Evolutionary conservation across 805 yeast genomes (phyloP).

Genomic region (Saccharomycopsis sp.): DNA sequence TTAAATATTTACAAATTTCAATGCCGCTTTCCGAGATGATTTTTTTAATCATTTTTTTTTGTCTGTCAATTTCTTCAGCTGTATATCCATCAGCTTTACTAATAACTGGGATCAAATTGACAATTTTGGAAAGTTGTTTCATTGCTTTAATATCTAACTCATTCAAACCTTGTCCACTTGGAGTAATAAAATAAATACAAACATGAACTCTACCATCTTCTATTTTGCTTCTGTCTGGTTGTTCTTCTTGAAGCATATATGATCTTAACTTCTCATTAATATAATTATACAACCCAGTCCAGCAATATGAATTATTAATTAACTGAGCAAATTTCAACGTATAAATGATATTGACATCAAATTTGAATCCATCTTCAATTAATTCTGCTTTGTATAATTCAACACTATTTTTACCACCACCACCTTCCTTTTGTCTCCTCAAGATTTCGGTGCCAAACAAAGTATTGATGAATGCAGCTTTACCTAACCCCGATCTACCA

Average conservation of each 20-base stretch:
- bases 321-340: slow-evolving; percentile 74
- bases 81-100: slow-evolving; percentile 76
- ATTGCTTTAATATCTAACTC: slow-evolving; percentile 68
- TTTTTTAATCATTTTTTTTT: slow-evolving; percentile 47
- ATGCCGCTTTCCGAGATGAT: slow-evolving; percentile 51
- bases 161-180: slow-evolving; percentile 53
- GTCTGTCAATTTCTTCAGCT: slow-evolving; percentile 42
- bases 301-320: slow-evolving; percentile 56
- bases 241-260: slow-evolving; percentile 69
- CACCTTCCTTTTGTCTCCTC: slow-evolving; percentile 25
- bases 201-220: slow-evolving; percentile 72
- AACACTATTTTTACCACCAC: not conserved
- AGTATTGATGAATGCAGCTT: slow-evolving; percentile 85
- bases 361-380: slow-evolving; percentile 50
- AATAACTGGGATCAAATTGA: slow-evolving; percentile 76
- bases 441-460: slow-evolving; percentile 66
- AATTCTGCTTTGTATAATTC: slow-evolving; percentile 30
- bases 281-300: slow-evolving; percentile 63
- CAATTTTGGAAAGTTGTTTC: slow-evolving; percentile 62
- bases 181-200: slow-evolving; percentile 75
- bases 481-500: slow-evolving; percentile 89
- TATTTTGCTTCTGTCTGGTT: slow-evolving; percentile 49
- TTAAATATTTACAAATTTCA: slow-evolving; percentile 45
- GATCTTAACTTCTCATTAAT: slow-evolving; percentile 74
- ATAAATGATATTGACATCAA: slow-evolving; percentile 60